Evolutionary conservation across 495 filamentous ascomycete species (phyloP), one percentile per base, ranked within the genome.

Genomic region (Penicillium argentinense): DNA sequence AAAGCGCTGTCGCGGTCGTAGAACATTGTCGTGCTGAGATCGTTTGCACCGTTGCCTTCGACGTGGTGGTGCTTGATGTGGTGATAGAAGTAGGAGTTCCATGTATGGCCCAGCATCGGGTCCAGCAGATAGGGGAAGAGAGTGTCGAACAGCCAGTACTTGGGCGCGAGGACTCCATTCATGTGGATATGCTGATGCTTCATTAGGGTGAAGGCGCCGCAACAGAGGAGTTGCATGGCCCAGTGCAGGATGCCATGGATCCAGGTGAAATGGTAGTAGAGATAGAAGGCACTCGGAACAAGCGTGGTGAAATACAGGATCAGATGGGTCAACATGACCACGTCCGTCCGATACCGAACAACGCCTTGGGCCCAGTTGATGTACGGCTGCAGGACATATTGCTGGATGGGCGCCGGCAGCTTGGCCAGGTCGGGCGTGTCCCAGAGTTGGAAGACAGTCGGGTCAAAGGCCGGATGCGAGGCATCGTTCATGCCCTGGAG

Each of bases 11-110:
- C 88, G 5, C 88, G 80, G 57, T 92, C 84, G 57, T 88, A 91
- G 17, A 83, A 76, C 28, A 91, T 75, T 9, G 88, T 91, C 0
- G 85, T 85, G 8, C 80, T 85, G 5, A 92, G 74, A 54, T 92
- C 88, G 27, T 81, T 72, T 0, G 86, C 85, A 1, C 87, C 88
- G 59, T 92, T 92, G 42, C 79, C 83, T 60, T 92, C 88, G 38
- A 91, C 83, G 53, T 91, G 88, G 57, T 91, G 88, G 60, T 88
- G 84, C 67, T 92, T 90, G 49, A 90, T 85, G 52, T 91, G 88
- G 61, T 92, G 88, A 55, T 88, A 89, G 59, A 75, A 92, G 63
- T 91, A 92, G 8, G 80, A 83, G 62, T 91, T 85, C 85, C 85
- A 91, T 0, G 88, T 89, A 53, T 91, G 87, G 2, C 88, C 88